Percentiles rank a stretch among this genome's conserved stretches.
Evolutionary conservation across 352 stramenopile species (phyloP).

Genomic region (Peronospora tabacina): DNA sequence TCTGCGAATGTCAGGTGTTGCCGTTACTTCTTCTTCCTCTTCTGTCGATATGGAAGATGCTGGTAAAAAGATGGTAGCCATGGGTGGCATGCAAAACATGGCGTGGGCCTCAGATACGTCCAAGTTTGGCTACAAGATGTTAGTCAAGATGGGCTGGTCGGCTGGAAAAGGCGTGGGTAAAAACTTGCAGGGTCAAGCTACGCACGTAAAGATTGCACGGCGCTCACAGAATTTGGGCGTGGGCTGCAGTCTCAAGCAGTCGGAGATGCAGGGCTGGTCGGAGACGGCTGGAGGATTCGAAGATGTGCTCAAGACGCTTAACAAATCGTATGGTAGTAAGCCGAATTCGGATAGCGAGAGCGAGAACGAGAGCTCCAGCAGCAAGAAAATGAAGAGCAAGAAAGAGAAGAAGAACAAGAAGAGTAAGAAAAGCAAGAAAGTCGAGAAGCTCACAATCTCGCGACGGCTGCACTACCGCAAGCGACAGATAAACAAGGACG

Average conservation of each 20-base stretch:
- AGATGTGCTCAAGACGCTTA: constrained; percentile 79
- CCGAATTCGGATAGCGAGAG: constrained; percentile 25
- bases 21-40: constrained; percentile 22
- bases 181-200: constrained; percentile 83
- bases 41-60: constrained; percentile 19
- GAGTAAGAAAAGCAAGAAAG: constrained; percentile 43
- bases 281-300: constrained; percentile 71
- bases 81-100: constrained; percentile 86
- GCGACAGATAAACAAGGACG: constrained; percentile 83
- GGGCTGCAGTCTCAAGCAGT: constrained; percentile 85
- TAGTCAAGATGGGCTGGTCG: constrained; percentile 95
- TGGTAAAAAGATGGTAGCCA: constrained; percentile 63
- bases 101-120: constrained; percentile 80
- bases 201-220: constrained; percentile 83
- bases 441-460: constrained; percentile 38
- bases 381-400: constrained; percentile 29
- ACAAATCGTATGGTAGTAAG: constrained; percentile 69
- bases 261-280: constrained; percentile 83
- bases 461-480: constrained; percentile 75
- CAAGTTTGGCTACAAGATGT: constrained; percentile 93
- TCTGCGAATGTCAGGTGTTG: constrained; percentile 24
- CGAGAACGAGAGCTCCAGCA: constrained; percentile 21
- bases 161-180: constrained; percentile 91
- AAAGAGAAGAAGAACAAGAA: constrained; percentile 59
- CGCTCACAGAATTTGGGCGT: constrained; percentile 87